Conservation (phyloP, 2,329 filamentous ascomycete genomes). For the Incumbomyces delicatus region DNA sequence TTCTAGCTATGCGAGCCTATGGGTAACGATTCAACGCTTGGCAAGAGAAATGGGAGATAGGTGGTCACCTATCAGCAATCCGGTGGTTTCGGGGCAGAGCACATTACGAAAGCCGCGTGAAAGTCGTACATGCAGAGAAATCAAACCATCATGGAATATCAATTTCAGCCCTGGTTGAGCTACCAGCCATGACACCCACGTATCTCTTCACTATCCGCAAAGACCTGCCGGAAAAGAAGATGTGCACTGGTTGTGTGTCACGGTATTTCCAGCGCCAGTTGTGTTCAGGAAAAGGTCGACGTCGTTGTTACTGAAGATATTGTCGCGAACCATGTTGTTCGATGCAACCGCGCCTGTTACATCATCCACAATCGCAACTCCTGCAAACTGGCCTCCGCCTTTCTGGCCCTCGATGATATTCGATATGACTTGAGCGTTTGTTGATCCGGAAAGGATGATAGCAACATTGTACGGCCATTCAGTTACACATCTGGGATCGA, state of each 20-base stretch:
- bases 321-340: conserved; percentile 8
- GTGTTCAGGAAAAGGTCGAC: conserved; percentile 11
- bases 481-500: conserved; percentile 7
- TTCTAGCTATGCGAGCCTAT: no score
- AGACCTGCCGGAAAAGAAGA: conserved; percentile 6
- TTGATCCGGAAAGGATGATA: not conserved
- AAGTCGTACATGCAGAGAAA: no score
- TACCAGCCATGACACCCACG: not conserved
- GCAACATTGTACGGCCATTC: not conserved
- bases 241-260: conserved; percentile 12
- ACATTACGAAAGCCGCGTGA: no score
- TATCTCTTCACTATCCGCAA: conserved; percentile 3
- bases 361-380: conserved; percentile 9
- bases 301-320: conserved; percentile 12
- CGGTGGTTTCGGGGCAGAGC: no score
- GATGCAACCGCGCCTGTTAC: not conserved
- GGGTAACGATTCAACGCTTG: no score
- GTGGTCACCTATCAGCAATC: no score
- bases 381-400: conserved; percentile 1
- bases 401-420: conserved; percentile 10
- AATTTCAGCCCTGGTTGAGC: no score
- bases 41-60: no score
- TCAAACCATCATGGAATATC: no score
- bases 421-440: conserved; percentile 5
- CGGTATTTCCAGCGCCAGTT: conserved; percentile 12